Evolutionary conservation across 2,329 filamentous ascomycete species (phyloP), one percentile per base, ranked within the genome.

Genomic region (Septoria petroselini): DNA sequence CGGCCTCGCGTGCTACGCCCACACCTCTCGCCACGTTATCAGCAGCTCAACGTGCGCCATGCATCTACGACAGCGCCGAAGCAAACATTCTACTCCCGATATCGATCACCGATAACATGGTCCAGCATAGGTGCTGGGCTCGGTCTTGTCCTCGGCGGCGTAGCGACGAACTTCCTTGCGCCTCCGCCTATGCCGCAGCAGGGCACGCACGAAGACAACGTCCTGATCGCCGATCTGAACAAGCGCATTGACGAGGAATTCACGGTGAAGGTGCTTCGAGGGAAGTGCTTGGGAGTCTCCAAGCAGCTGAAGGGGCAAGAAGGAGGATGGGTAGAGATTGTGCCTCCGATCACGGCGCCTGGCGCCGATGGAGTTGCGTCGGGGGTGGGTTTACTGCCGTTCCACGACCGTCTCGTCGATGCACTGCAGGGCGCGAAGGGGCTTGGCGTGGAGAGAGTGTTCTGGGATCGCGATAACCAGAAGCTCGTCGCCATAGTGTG

Each of bases 401-500:
- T 53, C 17, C 45, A 52, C 7, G 52, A 58, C 17, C 47, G 55
- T 4, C 59, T 69, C 29, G 49, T 64, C 12, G 57, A 66, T 1
- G 53, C 66, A 7, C 38, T 75, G 44, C 64, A 65, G 14, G 73
- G 72, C 7, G 66, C 67, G 25, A 65, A 67, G 44, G 71, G 70
- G 2, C 51, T 76, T 17, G 73, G 71, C 6, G 65, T 68, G 59
- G 79, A 88, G 72, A 76, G 79, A 59, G 69, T 85, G 1, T 90
- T 87, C 63, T 81, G 77, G 73, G 81, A 86, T 63, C 62, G 71
- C 3, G 66, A 67, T 23, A 79, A 81, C 5, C 76, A 80, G 57
- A 79, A 81, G 59, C 66, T 82, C 27, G 70, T 84, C 8, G 78
- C 76, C 41, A 74, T 90, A n/a, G 72, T 90, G 3, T 86, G 77